phyloP scores from a whole-genome alignment of 2,329 filamentous ascomycete species.

The Aspergillus glaucus region DNA sequence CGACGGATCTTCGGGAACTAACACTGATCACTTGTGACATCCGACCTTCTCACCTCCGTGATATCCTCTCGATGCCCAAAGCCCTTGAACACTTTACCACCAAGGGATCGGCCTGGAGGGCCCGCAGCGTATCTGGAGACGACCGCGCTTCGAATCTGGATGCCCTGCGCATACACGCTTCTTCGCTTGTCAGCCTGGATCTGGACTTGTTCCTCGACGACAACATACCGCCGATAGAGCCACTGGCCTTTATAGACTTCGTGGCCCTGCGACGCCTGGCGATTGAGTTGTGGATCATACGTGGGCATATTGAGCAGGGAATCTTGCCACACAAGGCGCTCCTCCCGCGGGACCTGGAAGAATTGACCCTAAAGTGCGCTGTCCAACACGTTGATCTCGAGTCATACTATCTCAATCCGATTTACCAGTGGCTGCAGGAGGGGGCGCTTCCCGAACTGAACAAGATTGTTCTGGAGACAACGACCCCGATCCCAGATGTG shows the following conservation, averaged over 20 bases:
- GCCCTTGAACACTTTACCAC: background rate
- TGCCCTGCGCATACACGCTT: background rate
- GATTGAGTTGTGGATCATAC: background rate
- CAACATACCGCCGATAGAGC: background rate
- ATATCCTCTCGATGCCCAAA: background rate
- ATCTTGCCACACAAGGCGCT: background rate
- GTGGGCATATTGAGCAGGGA: background rate
- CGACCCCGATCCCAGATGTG: background rate
- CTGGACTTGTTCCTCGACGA: background rate
- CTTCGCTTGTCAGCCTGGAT: background rate
- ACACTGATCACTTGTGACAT: background rate
- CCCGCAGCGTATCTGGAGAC: background rate
- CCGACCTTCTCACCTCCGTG: background rate
- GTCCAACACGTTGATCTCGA: background rate
- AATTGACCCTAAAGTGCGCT: background rate
- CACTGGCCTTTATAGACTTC: background rate
- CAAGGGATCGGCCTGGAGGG: background rate
- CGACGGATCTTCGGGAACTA: background rate
- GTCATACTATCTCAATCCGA: background rate
- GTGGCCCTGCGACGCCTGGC: background rate
- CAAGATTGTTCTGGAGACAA: background rate
- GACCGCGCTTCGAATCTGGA: background rate
- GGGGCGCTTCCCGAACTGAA: background rate
- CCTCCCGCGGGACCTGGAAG: background rate
- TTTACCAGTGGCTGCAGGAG: background rate